Evolutionary conservation across 805 yeast genomes (phyloP).

Genomic region (Saccharomycodes ludwigii): DNA sequence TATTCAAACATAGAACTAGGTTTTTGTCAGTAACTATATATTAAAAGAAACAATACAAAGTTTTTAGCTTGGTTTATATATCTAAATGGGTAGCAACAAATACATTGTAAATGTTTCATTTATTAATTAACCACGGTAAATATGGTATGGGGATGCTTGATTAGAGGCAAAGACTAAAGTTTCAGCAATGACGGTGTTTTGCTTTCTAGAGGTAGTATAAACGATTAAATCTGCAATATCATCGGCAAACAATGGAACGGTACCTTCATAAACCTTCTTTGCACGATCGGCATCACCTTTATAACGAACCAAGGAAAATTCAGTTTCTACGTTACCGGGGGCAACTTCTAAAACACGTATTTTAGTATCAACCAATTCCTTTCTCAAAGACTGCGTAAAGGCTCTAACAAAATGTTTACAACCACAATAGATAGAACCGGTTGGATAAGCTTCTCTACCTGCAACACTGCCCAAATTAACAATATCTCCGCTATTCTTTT

Average conservation of each 20-base stretch:
- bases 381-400: conserved; percentile 59
- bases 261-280: conserved; percentile 40
- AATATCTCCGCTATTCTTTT: conserved; percentile 59
- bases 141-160: conserved; percentile 69
- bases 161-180: conserved; percentile 71
- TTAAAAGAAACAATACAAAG: not conserved
- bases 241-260: conserved; percentile 43
- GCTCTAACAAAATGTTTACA: conserved; percentile 63
- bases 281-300: conserved; percentile 45
- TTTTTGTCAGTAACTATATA: too few species aligned
- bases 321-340: conserved; percentile 63
- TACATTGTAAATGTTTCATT: not conserved
- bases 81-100: not conserved
- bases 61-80: not conserved
- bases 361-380: conserved; percentile 59
- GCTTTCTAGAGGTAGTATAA: conserved; percentile 43
- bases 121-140: conserved; percentile 30
- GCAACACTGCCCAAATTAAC: conserved; percentile 70
- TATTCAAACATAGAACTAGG: too few species aligned
- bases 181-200: conserved; percentile 56
- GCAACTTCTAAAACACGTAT: conserved; percentile 55
- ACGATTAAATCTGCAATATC: conserved; percentile 53
- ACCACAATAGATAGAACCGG: conserved; percentile 70
- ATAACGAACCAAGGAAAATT: conserved; percentile 47
- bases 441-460: conserved; percentile 69